Conservation (phyloP, 1,284 basidiomycete species). For the Heterobasidion annosum region DNA sequence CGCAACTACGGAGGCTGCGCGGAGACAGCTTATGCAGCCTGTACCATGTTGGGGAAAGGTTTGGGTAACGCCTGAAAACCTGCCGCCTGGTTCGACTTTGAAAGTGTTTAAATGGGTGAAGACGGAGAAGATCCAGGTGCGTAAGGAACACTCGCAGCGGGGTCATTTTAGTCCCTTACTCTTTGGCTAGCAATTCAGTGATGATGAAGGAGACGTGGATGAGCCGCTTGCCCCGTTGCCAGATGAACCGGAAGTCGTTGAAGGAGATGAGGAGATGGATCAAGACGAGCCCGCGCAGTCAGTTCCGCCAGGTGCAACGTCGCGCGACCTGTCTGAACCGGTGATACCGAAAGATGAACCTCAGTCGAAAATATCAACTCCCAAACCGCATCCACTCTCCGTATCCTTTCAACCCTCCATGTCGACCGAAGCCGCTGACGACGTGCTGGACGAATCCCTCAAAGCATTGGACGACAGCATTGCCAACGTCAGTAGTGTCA, state of each 20-base stretch:
- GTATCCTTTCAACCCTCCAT: slow-evolving; percentile 31
- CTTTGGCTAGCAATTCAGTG: slow-evolving; percentile 61
- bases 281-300: slow-evolving; percentile 57
- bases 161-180: not conserved
- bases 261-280: slow-evolving; percentile 51
- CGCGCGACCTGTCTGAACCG: slow-evolving; percentile 26
- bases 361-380: slow-evolving; percentile 52
- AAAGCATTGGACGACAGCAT: slow-evolving; percentile 36
- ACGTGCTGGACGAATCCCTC: slow-evolving; percentile 29
- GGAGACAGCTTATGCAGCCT: slow-evolving; percentile 73
- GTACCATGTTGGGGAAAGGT: slow-evolving; percentile 72
- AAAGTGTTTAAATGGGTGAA: slow-evolving; percentile 68
- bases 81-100: slow-evolving; percentile 44
- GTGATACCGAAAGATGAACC: slow-evolving; percentile 28
- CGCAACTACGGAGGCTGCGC: slow-evolving; percentile 67
- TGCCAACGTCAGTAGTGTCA: slow-evolving; percentile 20
- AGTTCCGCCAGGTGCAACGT: slow-evolving; percentile 27
- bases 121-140: slow-evolving; percentile 63
- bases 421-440: slow-evolving; percentile 19
- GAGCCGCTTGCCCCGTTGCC: slow-evolving; percentile 70
- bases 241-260: slow-evolving; percentile 58
- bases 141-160: slow-evolving; percentile 8
- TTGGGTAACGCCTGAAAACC: slow-evolving; percentile 49
- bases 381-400: slow-evolving; percentile 43
- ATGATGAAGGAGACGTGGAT: slow-evolving; percentile 68